Evolutionary conservation across 2,329 filamentous ascomycete species (phyloP), one percentile per base, ranked within the genome.

Genomic region (Penicillium oxalicum): DNA sequence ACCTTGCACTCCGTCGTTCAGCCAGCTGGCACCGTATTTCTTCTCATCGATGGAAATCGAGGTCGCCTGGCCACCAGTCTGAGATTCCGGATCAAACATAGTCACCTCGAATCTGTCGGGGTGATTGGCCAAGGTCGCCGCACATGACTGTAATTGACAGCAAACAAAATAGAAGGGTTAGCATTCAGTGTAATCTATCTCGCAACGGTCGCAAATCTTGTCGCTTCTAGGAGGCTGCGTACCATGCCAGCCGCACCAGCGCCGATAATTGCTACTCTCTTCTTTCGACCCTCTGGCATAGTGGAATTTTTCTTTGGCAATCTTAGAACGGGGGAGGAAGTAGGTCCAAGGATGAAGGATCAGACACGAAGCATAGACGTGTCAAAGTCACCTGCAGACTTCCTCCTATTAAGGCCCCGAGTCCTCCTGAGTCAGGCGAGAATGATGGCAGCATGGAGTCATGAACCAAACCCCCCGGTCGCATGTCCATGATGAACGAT

Each of bases 31-130:
- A 7, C 80, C 79, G 61, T 81, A 74, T 51, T 74, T 74, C 44
- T 76, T 65, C 49, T 78, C 75, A 61, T 83, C 76, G 18, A 83
- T 58, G 2, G 74, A 68, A 34, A 82, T 77, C 1, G 79, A 80
- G 53, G 78, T 81, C 0, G 80, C 80, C 59, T 82, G 79, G 4
- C 80, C 80, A 47, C 80, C 80, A 47, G 81, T 80, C 39, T 82
- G 78, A 40, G 77, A 68, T 9, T 76, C 76, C 59, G 73, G 69
- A 51, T 85, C 82, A 24, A 86, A 70, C 11, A 88, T 58, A 0
- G 82, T 86, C 9, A 87, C 74, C 38, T 81, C 77, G 68, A 84
- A 87, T 53, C 77, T 78, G 34, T 84, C 77, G 0, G 79, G 79
- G 53, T 87, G 82, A 41, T 84, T 77, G 40, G 82, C 77, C 27